A percentile compares a stretch with the other conserved stretches of the same genome.
Conservation (phyloP, 345 rosid genomes). For the Erodium maritimum region DNA sequence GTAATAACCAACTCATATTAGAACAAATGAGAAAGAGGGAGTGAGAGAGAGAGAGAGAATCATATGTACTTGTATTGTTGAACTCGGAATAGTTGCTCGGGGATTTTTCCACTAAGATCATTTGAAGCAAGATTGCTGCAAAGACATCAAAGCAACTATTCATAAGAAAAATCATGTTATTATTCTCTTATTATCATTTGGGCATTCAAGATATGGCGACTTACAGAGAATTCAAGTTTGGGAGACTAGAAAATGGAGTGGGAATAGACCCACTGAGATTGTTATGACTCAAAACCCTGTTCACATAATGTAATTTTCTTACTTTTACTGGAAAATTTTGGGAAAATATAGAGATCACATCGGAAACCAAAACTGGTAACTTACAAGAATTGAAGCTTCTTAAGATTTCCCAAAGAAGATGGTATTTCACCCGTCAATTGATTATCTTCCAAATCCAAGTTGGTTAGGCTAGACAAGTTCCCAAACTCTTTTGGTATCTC, state of each 20-base stretch:
- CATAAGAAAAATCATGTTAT: not conserved
- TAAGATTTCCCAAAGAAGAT: constrained; percentile 64
- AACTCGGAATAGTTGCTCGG: constrained; percentile 45
- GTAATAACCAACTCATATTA: no score
- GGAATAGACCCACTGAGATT: constrained; percentile 74
- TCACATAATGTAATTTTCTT: constrained; percentile 8
- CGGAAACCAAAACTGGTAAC: constrained; percentile 18
- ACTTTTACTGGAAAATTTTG: not conserved
- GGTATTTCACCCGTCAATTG: constrained; percentile 72
- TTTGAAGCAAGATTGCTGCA: constrained; percentile 82
- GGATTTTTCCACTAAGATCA: constrained; percentile 66
- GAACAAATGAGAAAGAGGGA: no score
- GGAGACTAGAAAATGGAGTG: constrained; percentile 47
- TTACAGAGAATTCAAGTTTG: constrained; percentile 64
- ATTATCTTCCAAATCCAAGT: constrained; percentile 86
- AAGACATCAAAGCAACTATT: constrained; percentile 6
- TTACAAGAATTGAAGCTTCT: constrained; percentile 88
- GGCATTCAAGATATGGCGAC: constrained; percentile 15
- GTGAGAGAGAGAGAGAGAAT: not conserved
- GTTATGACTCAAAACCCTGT: constrained; percentile 82
- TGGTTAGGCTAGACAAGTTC: constrained; percentile 64
- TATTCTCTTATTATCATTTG: not conserved
- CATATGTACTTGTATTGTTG: constrained; percentile 62
- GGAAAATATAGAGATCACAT: constrained; percentile 6
- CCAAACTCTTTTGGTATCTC: constrained; percentile 81